Base-by-base conservation (phyloP, 108 stramenopile species). In the Aurantiochytrium sp. region DNA sequence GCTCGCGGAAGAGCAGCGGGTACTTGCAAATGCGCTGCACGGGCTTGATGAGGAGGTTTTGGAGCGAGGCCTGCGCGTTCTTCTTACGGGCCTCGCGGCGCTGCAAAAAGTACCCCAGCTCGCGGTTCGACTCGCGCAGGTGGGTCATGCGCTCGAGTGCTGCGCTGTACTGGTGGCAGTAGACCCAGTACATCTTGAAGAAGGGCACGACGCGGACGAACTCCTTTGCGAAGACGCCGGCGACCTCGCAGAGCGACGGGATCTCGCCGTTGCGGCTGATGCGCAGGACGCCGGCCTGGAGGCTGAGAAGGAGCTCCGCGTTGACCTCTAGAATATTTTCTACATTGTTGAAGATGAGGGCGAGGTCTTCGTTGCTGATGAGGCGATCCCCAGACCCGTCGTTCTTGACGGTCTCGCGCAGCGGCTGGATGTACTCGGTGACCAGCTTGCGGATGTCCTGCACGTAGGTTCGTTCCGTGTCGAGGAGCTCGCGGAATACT, bases 21-120 rank as follows among this genome's bases (percentile, higher is more conserved):
- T 87, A 87, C 50, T 87, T 87, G 39, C 87, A 87, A 36, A 87
- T 87, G 50, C 87, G 87, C 50, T 87, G 87, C 0, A 87, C 87
- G 12, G 87, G 87, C 69, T 87, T 87, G 86, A 87, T 87, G 45
- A 87, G 87, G 19, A 87, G 50, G 50, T 21, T 17, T 10, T 59
- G 41, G 19, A 87, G 50, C 5, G 37, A 55, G 53, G 52, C 85
- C 21, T 86, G 85, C 73, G 39, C 42, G 1, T 81, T 81, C 73
- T 81, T 81, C 45, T 48, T 41, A 5, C 73, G 73, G 39, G 73
- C 73, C 30, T 81, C 73, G n/a, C 73, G 73, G 12, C 73, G 3
- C 73, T 81, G 73, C 17, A 81, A 24, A 42, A 81, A 81, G 24
- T 81, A 8, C 24, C 73, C 73, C 0, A 81, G 73, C 73, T 81